These are phyloP conservation scores for Penicillium soppii DNA, from an alignment of 495 filamentous ascomycete genomes.

Conservation along the genomic window DNA sequence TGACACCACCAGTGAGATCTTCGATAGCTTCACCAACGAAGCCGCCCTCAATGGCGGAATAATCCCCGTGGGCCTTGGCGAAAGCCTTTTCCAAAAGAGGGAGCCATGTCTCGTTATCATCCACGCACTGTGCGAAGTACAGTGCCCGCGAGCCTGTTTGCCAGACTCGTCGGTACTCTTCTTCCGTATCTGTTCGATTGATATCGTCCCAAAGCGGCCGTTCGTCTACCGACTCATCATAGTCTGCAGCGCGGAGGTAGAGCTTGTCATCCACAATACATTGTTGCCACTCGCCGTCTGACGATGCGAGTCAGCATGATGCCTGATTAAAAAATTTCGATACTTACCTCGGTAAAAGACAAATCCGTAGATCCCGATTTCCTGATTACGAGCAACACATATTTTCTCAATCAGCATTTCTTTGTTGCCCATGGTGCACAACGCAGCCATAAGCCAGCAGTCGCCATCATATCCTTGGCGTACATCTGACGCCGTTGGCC, in stretches of 20 bases:
- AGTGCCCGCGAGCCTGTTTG: conserved; percentile 77
- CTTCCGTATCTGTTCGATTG: conserved; percentile 69
- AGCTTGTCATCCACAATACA: conserved; percentile 87
- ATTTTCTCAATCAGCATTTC: conserved; percentile 73
- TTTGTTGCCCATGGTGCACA: conserved; percentile 83
- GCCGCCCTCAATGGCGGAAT: conserved; percentile 78
- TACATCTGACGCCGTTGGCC: conserved; percentile 78
- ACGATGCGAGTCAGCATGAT: conserved; percentile 3
- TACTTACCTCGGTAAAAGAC: conserved; percentile 77
- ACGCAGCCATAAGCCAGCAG: conserved; percentile 88
- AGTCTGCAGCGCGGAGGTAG: conserved; percentile 79
- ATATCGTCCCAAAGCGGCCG: conserved; percentile 69
- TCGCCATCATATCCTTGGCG: conserved; percentile 79
- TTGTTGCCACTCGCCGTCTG: conserved; percentile 89
- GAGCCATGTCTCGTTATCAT: conserved; percentile 91
- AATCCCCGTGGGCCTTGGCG: conserved; percentile 92
- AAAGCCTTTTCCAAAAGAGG: conserved; percentile 94
- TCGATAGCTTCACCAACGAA: conserved; percentile 87
- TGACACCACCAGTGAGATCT: conserved; percentile 90
- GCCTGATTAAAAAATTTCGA: neutral
- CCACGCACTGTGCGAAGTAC: conserved; percentile 82
- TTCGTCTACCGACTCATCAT: conserved; percentile 69
- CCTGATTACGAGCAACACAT: conserved; percentile 78
- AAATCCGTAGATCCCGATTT: conserved; percentile 89
- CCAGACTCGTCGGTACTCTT: conserved; percentile 71